Percentiles rank a stretch among this genome's conserved stretches.
phyloP scores from a whole-genome alignment of 768 basidiomycete species.

The Mycena latifolia region DNA sequence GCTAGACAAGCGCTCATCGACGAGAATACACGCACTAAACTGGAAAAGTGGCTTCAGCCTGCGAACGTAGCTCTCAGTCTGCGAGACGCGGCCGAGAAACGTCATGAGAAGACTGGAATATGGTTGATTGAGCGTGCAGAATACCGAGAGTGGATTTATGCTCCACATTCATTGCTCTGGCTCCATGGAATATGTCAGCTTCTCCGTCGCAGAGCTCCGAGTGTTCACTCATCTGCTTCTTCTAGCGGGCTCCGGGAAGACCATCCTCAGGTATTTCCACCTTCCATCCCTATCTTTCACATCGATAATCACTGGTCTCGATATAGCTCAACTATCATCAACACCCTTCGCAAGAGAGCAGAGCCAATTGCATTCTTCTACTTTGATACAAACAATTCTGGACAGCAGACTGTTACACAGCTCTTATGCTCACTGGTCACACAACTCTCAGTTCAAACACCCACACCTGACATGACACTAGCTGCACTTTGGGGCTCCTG shows the following conservation, averaged over 20 bases:
- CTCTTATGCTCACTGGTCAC: conserved; percentile 35
- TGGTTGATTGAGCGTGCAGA: background rate
- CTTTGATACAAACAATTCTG: conserved; percentile 30
- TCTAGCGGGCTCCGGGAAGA: conserved; percentile 20
- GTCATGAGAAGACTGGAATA: background rate
- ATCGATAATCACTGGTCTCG: no score
- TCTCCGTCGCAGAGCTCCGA: background rate
- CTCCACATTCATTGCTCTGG: background rate
- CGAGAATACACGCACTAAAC: background rate
- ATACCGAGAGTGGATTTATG: background rate
- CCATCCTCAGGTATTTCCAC: conserved; percentile 12
- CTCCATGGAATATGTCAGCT: conserved; percentile 16
- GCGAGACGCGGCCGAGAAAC: background rate
- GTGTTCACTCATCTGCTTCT: background rate
- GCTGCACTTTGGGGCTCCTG: background rate
- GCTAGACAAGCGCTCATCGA: background rate
- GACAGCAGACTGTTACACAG: no score
- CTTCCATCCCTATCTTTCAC: no score
- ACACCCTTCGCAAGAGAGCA: no score
- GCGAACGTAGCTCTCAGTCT: background rate
- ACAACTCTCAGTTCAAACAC: conserved; percentile 31
- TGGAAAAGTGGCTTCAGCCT: no score
- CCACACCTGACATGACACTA: conserved; percentile 8
- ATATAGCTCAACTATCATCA: no score
- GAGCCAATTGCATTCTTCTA: conserved; percentile 10